Evolutionary conservation across 2,329 filamentous ascomycete genomes (phyloP).

Genomic region (Colletotrichum graminicola): DNA sequence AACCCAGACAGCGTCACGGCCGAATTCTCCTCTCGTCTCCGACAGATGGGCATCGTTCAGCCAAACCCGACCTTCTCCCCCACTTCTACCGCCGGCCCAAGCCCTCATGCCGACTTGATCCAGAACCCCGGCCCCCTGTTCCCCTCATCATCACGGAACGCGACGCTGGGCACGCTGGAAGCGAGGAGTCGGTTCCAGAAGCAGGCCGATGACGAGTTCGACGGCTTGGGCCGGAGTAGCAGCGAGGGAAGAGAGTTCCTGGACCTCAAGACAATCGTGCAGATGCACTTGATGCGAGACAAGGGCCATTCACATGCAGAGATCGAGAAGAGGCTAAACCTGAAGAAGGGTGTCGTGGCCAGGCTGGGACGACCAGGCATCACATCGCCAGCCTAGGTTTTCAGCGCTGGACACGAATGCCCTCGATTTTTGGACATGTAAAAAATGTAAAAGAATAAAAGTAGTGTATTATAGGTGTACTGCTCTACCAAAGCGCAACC

Average conservation of each 20-base stretch:
- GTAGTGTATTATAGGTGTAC: slow-evolving; percentile 33
- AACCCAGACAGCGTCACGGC: slow-evolving; percentile 57
- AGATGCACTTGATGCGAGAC: slow-evolving; percentile 59
- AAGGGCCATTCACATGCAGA: slow-evolving; percentile 53
- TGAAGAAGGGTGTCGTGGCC: slow-evolving; percentile 60
- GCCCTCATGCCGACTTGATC: slow-evolving; percentile 28
- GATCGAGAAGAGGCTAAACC: slow-evolving; percentile 61
- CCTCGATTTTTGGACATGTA: neutral
- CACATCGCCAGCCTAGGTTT: slow-evolving; percentile 23
- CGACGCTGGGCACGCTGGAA: slow-evolving; percentile 63
- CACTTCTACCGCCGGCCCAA: slow-evolving; percentile 58
- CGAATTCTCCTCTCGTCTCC: slow-evolving; percentile 65
- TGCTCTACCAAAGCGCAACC: slow-evolving; percentile 18
- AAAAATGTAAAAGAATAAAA: neutral
- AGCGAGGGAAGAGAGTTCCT: slow-evolving; percentile 59
- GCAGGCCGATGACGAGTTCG: slow-evolving; percentile 59
- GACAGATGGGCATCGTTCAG: slow-evolving; percentile 66
- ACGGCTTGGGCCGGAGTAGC: slow-evolving; percentile 52
- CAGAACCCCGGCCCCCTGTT: slow-evolving; percentile 46
- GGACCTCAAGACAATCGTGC: slow-evolving; percentile 60
- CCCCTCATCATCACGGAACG: slow-evolving; percentile 53
- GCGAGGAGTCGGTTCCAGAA: slow-evolving; percentile 60
- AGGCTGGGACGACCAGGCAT: slow-evolving; percentile 58
- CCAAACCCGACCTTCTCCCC: slow-evolving; percentile 67
- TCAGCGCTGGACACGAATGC: neutral